Percentiles rank a stretch among this genome's conserved stretches.
Evolutionary conservation across 495 filamentous ascomycete genomes (phyloP).

Genomic region (Xylaria curta): DNA sequence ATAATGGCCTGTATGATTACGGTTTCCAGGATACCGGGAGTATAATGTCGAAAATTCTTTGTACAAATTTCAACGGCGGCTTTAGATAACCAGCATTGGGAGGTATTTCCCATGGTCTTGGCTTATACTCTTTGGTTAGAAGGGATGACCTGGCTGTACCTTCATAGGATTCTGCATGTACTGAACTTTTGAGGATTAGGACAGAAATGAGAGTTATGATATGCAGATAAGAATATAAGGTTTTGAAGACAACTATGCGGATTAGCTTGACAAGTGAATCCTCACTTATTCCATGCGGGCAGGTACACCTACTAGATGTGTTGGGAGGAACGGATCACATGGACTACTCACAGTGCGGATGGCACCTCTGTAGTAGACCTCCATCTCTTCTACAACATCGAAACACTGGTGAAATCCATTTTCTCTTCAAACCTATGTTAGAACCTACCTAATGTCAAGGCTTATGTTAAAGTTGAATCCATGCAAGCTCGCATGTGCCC

Average conservation of each 20-base stretch:
- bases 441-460: too few relatives aligned
- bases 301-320: too few relatives aligned
- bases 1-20: slow-evolving; percentile 22
- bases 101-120: slow-evolving; percentile 28
- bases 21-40: slow-evolving; percentile 24
- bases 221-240: neutral
- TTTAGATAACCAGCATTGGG: slow-evolving; percentile 30
- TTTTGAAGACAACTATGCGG: neutral
- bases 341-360: too few relatives aligned
- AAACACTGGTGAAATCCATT: too few relatives aligned
- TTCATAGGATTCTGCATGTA: slow-evolving; percentile 16
- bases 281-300: neutral
- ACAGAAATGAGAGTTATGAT: slow-evolving; percentile 20
- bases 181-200: neutral
- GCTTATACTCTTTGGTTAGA: slow-evolving; percentile 34
- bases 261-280: neutral
- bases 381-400: too few relatives aligned
- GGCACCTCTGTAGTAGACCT: too few relatives aligned
- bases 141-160: slow-evolving; percentile 16
- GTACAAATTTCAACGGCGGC: slow-evolving; percentile 26
- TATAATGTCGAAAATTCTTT: slow-evolving; percentile 18
- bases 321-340: too few relatives aligned
- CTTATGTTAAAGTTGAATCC: too few relatives aligned
- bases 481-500: neutral
- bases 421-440: too few relatives aligned